Percentiles rank a stretch among this genome's conserved stretches.
Conservation (phyloP, 768 basidiomycete genomes). For the Pleurotus sapidus region DNA sequence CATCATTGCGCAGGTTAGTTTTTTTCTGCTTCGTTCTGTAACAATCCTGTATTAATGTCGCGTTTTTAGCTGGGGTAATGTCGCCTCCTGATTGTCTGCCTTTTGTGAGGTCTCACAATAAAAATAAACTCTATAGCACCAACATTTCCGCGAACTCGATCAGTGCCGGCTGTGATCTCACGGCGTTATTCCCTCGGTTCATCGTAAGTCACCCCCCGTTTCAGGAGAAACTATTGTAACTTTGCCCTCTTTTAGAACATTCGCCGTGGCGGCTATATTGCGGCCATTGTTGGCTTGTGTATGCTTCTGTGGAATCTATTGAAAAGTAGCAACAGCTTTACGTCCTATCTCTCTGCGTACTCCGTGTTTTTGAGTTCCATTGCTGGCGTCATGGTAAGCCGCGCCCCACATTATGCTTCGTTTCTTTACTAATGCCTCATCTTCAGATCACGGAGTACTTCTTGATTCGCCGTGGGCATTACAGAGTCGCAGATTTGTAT, state of each 20-base stretch:
- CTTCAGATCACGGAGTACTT: slow-evolving; percentile 76
- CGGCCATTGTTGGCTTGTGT: slow-evolving; percentile 72
- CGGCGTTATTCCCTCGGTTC: slow-evolving; percentile 73
- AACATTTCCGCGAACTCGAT: slow-evolving; percentile 84
- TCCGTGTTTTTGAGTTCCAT: slow-evolving; percentile 81
- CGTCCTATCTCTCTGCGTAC: slow-evolving; percentile 80
- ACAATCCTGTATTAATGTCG: background rate
- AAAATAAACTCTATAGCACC: slow-evolving; percentile 38
- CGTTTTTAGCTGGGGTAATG: slow-evolving; percentile 15
- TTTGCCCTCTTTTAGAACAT: slow-evolving; percentile 51
- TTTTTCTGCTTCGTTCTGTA: background rate
- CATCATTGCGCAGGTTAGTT: slow-evolving; percentile 66
- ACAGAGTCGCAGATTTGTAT: slow-evolving; percentile 74
- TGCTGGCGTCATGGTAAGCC: slow-evolving; percentile 70
- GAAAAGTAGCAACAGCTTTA: slow-evolving; percentile 71
- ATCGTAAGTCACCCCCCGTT: slow-evolving; percentile 42
- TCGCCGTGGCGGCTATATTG: slow-evolving; percentile 79
- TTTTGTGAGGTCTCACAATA: slow-evolving; percentile 3
- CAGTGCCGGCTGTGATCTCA: slow-evolving; percentile 81
- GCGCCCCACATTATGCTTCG: background rate
- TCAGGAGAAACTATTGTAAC: background rate
- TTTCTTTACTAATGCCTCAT: background rate
- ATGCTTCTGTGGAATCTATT: slow-evolving; percentile 80
- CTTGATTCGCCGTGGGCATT: slow-evolving; percentile 65
- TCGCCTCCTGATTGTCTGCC: background rate